Evolutionary conservation across 169 alveolate genomes (phyloP), one percentile per base, ranked within the genome.

Genomic region (Plasmodium gonderi): DNA sequence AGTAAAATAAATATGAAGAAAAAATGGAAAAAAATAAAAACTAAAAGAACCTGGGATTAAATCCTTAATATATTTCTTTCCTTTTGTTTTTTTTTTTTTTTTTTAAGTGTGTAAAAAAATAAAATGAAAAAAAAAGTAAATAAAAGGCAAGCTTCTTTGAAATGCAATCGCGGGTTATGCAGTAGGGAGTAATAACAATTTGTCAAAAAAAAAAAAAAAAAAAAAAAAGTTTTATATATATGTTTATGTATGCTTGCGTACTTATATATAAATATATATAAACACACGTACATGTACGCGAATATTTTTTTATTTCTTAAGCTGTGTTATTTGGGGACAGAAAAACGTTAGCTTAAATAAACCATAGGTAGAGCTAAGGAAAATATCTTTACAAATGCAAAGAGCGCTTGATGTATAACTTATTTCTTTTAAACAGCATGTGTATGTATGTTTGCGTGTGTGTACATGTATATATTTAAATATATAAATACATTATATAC

Each of bases 61-160:
- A 45, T 77, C 42, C 51, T 77, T 77, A 45, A 77, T 80, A n/a
- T 11, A 68, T 80, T 67, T 80, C 36, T 67, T 80, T 80, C 31
- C 54, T 68, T 80, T 20, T 78, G 14, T 47, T 51, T 23, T 54
- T 78, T 79, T 79, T 79, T 79, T 54, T 79, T 79, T 79, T 79
- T 79, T 54, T 79, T 67, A 67, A 40, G 80, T 67, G 80, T 68
- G 80, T 68, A 65, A 81, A 81, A 67, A 72, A 67, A 42, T 54
- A 54, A 54, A 17, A 54, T 5, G 23, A 51, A 51, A 51, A 51
- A 51, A 54, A 54, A 54, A 54, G 23, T 17, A 14, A 17, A 31
- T 54, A 54, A 54, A 31, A 23, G 69, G 31, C 6, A 54, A 31
- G 69, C 69, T 17, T 23, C 69, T 54, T 54, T n/a, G 5, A 23